phyloP scores from a whole-genome alignment of 1,284 basidiomycete genomes.

The Microbotryum intermedium region DNA sequence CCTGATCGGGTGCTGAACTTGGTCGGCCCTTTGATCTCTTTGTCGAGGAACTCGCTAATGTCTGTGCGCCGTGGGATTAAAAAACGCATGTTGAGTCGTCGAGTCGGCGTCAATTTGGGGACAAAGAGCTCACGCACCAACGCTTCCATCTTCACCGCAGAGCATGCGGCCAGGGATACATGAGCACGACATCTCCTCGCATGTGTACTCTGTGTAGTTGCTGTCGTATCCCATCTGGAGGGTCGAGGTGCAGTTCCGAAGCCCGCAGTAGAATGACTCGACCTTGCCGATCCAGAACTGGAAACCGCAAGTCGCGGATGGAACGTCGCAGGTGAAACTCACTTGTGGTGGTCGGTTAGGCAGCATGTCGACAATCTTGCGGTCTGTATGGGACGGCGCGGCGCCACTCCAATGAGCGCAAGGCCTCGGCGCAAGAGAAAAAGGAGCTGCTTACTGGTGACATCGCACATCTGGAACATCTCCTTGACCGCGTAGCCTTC shows the following conservation, averaged over 20 bases:
- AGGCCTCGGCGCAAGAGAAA: no score
- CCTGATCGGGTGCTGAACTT: slow-evolving; percentile 69
- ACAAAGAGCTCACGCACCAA: slow-evolving; percentile 53
- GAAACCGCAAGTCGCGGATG: slow-evolving; percentile 65
- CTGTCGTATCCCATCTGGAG: slow-evolving; percentile 50
- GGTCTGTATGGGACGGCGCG: slow-evolving; percentile 47
- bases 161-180: slow-evolving; percentile 89
- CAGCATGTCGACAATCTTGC: slow-evolving; percentile 80
- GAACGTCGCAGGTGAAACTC: slow-evolving; percentile 71
- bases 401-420: no score
- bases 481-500: slow-evolving; percentile 82
- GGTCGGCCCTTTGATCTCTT: slow-evolving; percentile 86
- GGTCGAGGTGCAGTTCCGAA: slow-evolving; percentile 56
- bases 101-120: no score
- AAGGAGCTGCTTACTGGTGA: slow-evolving; percentile 63
- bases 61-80: slow-evolving; percentile 47
- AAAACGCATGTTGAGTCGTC: not conserved
- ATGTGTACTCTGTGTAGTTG: slow-evolving; percentile 67
- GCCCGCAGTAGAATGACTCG: slow-evolving; percentile 90
- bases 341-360: slow-evolving; percentile 84
- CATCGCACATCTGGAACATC: slow-evolving; percentile 95
- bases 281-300: slow-evolving; percentile 94
- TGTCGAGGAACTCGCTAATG: slow-evolving; percentile 82
- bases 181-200: slow-evolving; percentile 74
- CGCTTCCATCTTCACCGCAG: slow-evolving; percentile 89